These are phyloP conservation scores for Nakazawaea sp. DNA, from an alignment of 805 yeast genomes.

Conservation along the genomic window DNA sequence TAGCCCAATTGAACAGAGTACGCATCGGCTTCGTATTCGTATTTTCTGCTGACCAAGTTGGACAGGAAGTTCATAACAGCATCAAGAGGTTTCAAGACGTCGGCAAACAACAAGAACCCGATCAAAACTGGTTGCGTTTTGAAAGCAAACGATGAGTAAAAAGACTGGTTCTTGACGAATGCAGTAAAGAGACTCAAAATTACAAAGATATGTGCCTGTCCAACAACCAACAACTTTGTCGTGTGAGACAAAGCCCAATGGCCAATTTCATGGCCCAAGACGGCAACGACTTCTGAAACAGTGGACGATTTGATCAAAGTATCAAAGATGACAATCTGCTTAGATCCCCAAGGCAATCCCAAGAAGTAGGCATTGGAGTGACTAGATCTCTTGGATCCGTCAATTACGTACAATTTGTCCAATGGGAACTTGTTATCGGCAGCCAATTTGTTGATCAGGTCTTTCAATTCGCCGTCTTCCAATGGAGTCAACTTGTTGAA, in stretches of 20 bases:
- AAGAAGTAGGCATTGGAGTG: conserved; percentile 96
- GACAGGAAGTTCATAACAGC: conserved; percentile 57
- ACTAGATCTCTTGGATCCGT: conserved; percentile 94
- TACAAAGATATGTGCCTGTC: conserved; percentile 57
- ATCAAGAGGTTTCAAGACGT: conserved; percentile 73
- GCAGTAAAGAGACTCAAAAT: conserved; percentile 72
- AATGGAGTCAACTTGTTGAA: conserved; percentile 90
- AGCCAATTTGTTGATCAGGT: conserved; percentile 77
- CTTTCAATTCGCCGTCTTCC: conserved; percentile 82
- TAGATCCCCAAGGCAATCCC: conserved; percentile 91
- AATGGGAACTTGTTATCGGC: conserved; percentile 75
- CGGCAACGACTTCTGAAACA: conserved; percentile 81
- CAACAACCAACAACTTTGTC: conserved; percentile 60
- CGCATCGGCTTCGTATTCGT: conserved; percentile 91
- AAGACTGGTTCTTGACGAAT: conserved; percentile 71
- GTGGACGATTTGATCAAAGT: conserved; percentile 80
- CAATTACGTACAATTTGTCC: conserved; percentile 78
- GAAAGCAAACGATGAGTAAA: conserved; percentile 79
- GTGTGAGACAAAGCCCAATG: conserved; percentile 95
- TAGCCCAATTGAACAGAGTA: conserved; percentile 75
- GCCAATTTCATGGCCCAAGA: conserved; percentile 97
- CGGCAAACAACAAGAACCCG: conserved; percentile 77
- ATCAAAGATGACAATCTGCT: conserved; percentile 90
- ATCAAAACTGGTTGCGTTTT: conserved; percentile 63
- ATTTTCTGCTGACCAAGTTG: conserved; percentile 72